Base-by-base conservation (phyloP, 1,139 yeast species). In the Blastobotrys indianensis region DNA sequence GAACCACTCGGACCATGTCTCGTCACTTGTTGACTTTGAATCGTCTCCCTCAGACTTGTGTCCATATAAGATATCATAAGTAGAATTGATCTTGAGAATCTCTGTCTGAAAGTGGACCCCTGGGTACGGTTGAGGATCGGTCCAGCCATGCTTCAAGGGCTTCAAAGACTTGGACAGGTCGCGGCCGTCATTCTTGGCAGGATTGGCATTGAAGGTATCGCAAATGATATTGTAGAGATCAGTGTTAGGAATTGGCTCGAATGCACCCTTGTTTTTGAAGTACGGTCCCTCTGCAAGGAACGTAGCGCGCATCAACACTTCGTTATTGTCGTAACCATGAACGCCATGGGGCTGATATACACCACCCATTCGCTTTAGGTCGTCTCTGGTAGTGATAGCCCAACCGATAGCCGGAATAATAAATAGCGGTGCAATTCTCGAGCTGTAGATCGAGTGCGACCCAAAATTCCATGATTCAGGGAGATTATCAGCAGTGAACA, bases 341-440 rank as follows among this genome's bases (percentile, higher is more conserved):
- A 83, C 84, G 3, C 96, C 96, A 47, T 70, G 74, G 2, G 92
- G 86, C 32, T 65, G 63, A 61, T 82, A 83, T 23, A 76, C 73
- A 9, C 65, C 64, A 11, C 55, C 54, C 53, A 57, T 53, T 44
- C 68, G 63, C 30, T 74, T 71, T 74, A 80, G 76, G 51, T 76
- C 77, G 13, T 73, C 70, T 48, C 73, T 76, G 1, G 88, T 83
- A 1, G 87, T 77, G n/a, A 87, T 65, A 0, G 85, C 72, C 67
- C 84, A 88, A 0, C 96, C 96, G 4, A 85, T 81, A 30, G 80
- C 74, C 0, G 97, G 96, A 1, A 88, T 69, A 2, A 90, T 64
- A 92, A 96, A 86, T 12, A 88, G 64, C 1, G 95, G 95, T 0
- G 96, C 95, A 32, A 86, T 69, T 49, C 95, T 72, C 43, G 77